A percentile compares a stretch with the other conserved stretches of the same genome.
phyloP scores from a whole-genome alignment of 805 yeast genomes.

The Saccharomyces kudriavzevii region DNA sequence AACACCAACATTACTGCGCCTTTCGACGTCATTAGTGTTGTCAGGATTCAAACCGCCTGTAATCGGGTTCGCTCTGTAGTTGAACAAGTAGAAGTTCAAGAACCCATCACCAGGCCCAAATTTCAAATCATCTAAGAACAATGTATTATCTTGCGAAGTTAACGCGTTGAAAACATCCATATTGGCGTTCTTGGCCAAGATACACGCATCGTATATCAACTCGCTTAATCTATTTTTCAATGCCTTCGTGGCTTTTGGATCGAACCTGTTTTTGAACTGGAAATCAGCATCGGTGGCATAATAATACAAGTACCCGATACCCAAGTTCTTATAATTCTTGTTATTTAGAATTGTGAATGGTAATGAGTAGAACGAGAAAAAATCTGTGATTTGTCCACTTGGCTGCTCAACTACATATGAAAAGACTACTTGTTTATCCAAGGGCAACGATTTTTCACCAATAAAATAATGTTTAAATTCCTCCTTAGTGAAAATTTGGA shows the following conservation, averaged over 20 bases:
- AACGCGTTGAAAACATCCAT: slow-evolving; percentile 93
- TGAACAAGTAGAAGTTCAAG: slow-evolving; percentile 84
- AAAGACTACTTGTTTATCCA: slow-evolving; percentile 45
- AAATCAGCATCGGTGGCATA: slow-evolving; percentile 69
- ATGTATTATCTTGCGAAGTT: slow-evolving; percentile 80
- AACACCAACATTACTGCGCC: slow-evolving; percentile 79
- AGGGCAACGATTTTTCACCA: slow-evolving; percentile 32
- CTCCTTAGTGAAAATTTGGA: slow-evolving; percentile 54
- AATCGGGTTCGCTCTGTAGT: slow-evolving; percentile 75
- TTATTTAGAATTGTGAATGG: slow-evolving; percentile 79
- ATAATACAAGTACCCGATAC: slow-evolving; percentile 83
- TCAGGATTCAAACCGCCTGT: slow-evolving; percentile 66
- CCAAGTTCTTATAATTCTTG: slow-evolving; percentile 54
- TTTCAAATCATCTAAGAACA: slow-evolving; percentile 72
- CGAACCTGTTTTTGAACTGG: slow-evolving; percentile 32
- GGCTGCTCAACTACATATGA: slow-evolving; percentile 64
- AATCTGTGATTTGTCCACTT: slow-evolving; percentile 66
- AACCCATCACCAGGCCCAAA: slow-evolving; percentile 93
- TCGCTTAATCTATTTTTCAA: slow-evolving; percentile 52
- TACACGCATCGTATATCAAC: slow-evolving; percentile 65
- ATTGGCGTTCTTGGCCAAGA: slow-evolving; percentile 53
- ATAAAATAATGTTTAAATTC: slow-evolving; percentile 73
- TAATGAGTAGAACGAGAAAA: slow-evolving; percentile 78
- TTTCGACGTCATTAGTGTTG: slow-evolving; percentile 43
- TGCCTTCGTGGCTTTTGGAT: slow-evolving; percentile 33